A percentile compares a stretch with the other conserved stretches of the same genome.
Evolutionary conservation across 139 green algal species (phyloP).

Genomic region (Zygnema cylindricum): DNA sequence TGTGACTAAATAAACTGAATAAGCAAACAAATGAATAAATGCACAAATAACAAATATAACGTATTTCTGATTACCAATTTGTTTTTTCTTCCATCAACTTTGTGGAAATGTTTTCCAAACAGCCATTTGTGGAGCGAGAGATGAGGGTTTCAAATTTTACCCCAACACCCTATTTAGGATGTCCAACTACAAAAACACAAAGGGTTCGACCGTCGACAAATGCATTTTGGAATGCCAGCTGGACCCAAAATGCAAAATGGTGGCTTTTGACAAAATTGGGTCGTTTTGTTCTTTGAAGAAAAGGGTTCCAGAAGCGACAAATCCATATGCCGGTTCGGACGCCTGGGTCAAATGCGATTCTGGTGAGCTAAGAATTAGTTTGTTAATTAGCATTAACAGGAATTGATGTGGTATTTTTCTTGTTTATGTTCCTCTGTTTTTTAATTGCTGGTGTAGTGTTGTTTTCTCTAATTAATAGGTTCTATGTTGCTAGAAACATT

Average conservation of each 20-base stretch:
- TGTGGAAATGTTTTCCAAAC: neutral
- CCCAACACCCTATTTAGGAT: neutral
- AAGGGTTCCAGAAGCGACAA: neutral
- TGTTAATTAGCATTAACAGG: no score
- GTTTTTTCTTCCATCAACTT: neutral
- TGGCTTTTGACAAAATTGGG: neutral
- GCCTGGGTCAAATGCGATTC: neutral
- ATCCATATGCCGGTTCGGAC: neutral
- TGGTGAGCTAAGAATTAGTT: neutral
- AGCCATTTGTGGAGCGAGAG: neutral
- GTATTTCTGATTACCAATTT: slow-evolving; percentile 15
- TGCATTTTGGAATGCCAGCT: neutral
- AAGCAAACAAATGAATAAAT: no score
- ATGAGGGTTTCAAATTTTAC: neutral
- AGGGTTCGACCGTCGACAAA: neutral
- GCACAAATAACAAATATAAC: neutral
- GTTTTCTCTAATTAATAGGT: no score
- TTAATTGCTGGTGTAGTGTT: no score
- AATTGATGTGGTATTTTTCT: neutral
- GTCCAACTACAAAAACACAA: neutral
- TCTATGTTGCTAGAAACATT: no score
- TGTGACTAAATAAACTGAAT: no score
- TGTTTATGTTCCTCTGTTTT: neutral
- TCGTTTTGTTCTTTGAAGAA: neutral
- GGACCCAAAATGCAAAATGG: neutral